Evolutionary conservation across 768 basidiomycete genomes (phyloP).

Genomic region (Termitomyces titanicus): DNA sequence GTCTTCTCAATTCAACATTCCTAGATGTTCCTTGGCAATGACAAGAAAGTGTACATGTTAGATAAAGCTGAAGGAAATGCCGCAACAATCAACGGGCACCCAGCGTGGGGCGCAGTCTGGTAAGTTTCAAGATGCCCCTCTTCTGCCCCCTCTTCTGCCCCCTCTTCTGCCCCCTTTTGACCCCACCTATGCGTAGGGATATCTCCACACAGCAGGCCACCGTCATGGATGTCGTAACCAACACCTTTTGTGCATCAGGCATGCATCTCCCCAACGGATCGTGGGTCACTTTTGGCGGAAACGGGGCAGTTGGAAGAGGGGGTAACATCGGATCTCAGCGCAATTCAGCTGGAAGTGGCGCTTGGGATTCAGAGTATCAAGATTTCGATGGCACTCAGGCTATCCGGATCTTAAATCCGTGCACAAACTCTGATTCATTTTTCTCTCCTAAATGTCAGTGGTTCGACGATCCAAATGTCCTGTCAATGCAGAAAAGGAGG

Average conservation of each 20-base stretch:
- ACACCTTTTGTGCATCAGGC: constrained; percentile 80
- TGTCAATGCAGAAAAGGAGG: constrained; percentile 65
- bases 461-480: constrained; percentile 62
- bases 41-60: constrained; percentile 82
- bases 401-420: constrained; percentile 83
- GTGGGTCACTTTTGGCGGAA: constrained; percentile 73
- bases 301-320: constrained; percentile 65
- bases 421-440: constrained; percentile 43
- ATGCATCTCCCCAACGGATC: constrained; percentile 82
- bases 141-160: too few relatives aligned
- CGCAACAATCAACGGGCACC: constrained; percentile 59
- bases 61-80: constrained; percentile 86
- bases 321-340: constrained; percentile 53
- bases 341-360: constrained; percentile 42
- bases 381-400: constrained; percentile 80
- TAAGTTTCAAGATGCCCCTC: constrained; percentile 18
- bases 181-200: constrained; percentile 41
- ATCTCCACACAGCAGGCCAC: constrained; percentile 53
- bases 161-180: not conserved
- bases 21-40: constrained; percentile 79
- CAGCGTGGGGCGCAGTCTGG: constrained; percentile 76
- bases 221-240: constrained; percentile 70
- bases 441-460: constrained; percentile 55
- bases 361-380: constrained; percentile 65
- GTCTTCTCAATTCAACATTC: not conserved